Evolutionary conservation across 2,329 filamentous ascomycete genomes (phyloP).

Genomic region (Penicillium hordei): DNA sequence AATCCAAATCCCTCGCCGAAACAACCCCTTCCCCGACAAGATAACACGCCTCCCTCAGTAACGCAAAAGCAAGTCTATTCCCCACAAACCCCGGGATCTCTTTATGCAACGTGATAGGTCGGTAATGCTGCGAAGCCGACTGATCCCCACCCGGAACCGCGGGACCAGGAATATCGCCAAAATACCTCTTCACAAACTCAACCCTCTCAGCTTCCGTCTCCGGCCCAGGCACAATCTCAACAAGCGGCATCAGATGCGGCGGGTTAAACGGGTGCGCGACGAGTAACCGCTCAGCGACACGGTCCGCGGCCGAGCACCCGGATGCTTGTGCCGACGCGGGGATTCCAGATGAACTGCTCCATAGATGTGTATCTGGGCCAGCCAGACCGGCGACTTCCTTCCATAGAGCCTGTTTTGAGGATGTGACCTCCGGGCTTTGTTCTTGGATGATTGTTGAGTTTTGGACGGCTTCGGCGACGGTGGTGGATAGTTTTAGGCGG

Average conservation of each 20-base stretch:
- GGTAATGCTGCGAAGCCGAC: slow-evolving; percentile 21
- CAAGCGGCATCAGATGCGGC: slow-evolving; percentile 61
- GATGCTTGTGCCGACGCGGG: slow-evolving; percentile 51
- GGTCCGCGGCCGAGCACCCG: slow-evolving; percentile 19
- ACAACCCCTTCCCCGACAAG: slow-evolving; percentile 57
- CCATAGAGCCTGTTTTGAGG: slow-evolving; percentile 56
- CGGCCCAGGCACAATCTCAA: slow-evolving; percentile 57
- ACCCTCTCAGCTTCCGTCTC: slow-evolving; percentile 37
- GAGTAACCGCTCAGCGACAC: slow-evolving; percentile 49
- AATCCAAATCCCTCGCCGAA: slow-evolving; percentile 54
- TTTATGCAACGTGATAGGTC: slow-evolving; percentile 53
- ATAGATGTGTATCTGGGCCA: slow-evolving; percentile 49
- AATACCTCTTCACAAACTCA: slow-evolving; percentile 44
- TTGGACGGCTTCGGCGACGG: slow-evolving; percentile 44
- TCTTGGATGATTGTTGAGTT: slow-evolving; percentile 58
- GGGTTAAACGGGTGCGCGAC: slow-evolving; percentile 64
- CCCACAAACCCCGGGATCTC: slow-evolving; percentile 59
- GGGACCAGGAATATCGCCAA: slow-evolving; percentile 20
- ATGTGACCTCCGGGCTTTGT: slow-evolving; percentile 56
- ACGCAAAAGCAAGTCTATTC: slow-evolving; percentile 58
- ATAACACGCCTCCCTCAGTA: slow-evolving; percentile 57
- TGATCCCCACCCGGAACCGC: background rate
- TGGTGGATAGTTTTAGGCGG: slow-evolving; percentile 40
- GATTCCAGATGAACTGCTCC: slow-evolving; percentile 61
- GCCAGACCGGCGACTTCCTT: slow-evolving; percentile 50